Conservation (phyloP, 2,329 filamentous ascomycete species). For the Colletotrichum sp. region DNA sequence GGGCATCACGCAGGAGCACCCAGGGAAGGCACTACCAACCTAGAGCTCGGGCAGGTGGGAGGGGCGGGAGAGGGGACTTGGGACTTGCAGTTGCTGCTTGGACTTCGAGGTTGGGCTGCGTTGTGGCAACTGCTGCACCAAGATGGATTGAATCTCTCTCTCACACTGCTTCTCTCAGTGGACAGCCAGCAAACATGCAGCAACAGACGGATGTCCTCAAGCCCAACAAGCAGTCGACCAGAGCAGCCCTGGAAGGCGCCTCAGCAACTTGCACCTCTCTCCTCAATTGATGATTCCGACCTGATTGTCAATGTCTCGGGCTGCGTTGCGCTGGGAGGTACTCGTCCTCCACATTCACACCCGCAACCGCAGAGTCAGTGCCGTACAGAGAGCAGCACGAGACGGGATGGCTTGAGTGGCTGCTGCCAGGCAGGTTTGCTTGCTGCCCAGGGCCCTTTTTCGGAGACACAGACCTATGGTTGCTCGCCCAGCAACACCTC, state of each 20-base stretch:
- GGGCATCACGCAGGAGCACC: constrained; percentile 13
- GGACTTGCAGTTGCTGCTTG: not conserved
- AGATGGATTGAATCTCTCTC: not conserved
- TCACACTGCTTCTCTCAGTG: not conserved
- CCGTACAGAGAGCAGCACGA: not conserved
- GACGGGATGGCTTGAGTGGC: not conserved
- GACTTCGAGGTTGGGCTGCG: not conserved
- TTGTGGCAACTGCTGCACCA: not conserved
- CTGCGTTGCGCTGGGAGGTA: constrained; percentile 7
- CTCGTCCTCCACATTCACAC: not conserved
- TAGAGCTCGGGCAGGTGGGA: not conserved
- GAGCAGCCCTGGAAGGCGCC: not conserved
- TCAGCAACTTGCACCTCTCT: not conserved
- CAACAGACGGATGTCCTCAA: not conserved
- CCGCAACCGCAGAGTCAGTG: not conserved
- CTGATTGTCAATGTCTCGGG: constrained; percentile 5
- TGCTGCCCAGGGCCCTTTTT: not conserved
- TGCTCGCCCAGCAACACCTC: constrained; percentile 36
- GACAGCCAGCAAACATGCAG: not conserved
- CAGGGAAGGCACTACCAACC: not conserved
- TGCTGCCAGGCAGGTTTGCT: not conserved
- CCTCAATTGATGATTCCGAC: not conserved
- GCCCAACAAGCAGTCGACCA: not conserved
- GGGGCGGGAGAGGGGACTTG: not conserved
- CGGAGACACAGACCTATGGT: constrained; percentile 40